These are phyloP conservation scores for Sutorius eximius DNA, from an alignment of 1,284 basidiomycete species.

Conservation along the genomic window DNA sequence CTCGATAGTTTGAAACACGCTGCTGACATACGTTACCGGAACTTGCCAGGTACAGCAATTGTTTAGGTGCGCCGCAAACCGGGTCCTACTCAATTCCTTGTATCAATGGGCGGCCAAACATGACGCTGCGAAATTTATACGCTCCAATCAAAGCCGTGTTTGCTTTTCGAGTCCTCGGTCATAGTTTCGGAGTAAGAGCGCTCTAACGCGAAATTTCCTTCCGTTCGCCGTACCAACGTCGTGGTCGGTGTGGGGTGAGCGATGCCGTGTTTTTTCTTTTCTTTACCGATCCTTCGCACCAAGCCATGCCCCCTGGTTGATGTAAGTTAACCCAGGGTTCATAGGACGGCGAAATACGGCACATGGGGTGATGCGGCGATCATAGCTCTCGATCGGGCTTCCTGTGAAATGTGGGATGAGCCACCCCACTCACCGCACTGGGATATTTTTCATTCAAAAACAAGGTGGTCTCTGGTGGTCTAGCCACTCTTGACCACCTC, in stretches of 20 bases:
- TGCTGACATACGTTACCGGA: slow-evolving; percentile 11
- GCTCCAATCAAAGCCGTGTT: not conserved
- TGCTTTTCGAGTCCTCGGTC: slow-evolving; percentile 1
- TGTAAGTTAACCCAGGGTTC: slow-evolving; percentile 14
- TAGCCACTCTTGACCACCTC: slow-evolving; percentile 3
- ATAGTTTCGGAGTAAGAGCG: not conserved
- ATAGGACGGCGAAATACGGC: slow-evolving; percentile 12
- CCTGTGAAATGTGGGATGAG: slow-evolving; percentile 14
- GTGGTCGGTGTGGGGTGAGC: not conserved
- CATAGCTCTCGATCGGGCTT: slow-evolving; percentile 19
- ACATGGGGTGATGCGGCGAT: slow-evolving; percentile 25
- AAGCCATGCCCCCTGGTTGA: slow-evolving; percentile 6
- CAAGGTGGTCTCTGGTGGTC: slow-evolving; percentile 12
- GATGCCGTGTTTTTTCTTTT: not conserved
- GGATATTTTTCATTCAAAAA: slow-evolving; percentile 30
- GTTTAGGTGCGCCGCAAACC: not conserved
- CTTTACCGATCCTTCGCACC: not conserved
- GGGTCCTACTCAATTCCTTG: not conserved
- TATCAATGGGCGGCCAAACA: not conserved
- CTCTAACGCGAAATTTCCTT: not conserved
- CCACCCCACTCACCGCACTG: slow-evolving; percentile 13
- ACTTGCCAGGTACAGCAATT: slow-evolving; percentile 2
- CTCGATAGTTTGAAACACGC: slow-evolving; percentile 22
- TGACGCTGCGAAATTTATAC: not conserved
- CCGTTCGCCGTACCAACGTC: not conserved